Percentiles rank a stretch among this genome's conserved stretches.
These are phyloP conservation scores for Suillus tomentosus DNA, from an alignment of 768 basidiomycete genomes.

Conservation along the genomic window DNA sequence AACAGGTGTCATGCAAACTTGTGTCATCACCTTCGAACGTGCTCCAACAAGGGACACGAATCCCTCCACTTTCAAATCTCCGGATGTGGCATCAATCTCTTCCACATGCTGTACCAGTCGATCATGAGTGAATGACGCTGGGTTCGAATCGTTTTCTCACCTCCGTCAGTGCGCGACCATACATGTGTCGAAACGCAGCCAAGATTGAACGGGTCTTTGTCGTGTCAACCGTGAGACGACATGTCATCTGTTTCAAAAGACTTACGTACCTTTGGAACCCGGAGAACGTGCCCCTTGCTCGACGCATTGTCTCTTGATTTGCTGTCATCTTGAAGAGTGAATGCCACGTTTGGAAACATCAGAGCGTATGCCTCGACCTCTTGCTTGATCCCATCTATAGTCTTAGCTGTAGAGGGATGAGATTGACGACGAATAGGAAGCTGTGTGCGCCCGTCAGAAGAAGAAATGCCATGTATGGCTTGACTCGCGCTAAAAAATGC, in stretches of 20 bases:
- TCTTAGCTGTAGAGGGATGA: constrained; percentile 59
- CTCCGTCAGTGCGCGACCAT: constrained; percentile 71
- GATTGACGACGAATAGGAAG: constrained; percentile 79
- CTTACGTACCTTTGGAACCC: constrained; percentile 64
- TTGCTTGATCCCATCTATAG: constrained; percentile 66
- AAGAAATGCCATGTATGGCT: constrained; percentile 3
- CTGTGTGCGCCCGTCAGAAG: constrained; percentile 38
- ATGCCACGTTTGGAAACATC: constrained; percentile 68
- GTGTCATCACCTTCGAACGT: constrained; percentile 61
- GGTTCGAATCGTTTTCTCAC: constrained; percentile 40
- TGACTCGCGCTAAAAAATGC: constrained; percentile 82
- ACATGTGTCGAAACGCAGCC: constrained; percentile 69
- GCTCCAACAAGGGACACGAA: constrained; percentile 85
- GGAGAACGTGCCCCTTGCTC: constrained; percentile 48
- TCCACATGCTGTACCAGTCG: constrained; percentile 60
- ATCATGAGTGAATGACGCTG: constrained; percentile 6
- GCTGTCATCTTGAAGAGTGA: constrained; percentile 62
- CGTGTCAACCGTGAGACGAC: background rate
- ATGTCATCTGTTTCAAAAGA: background rate
- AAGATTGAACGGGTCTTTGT: constrained; percentile 64
- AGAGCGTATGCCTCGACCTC: constrained; percentile 76
- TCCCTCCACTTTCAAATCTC: constrained; percentile 62
- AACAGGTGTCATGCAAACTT: constrained; percentile 18
- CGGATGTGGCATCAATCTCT: constrained; percentile 53
- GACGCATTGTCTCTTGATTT: constrained; percentile 35